Base-by-base conservation (phyloP, 2,329 filamentous ascomycete species). In the Diaporthe sp. region DNA sequence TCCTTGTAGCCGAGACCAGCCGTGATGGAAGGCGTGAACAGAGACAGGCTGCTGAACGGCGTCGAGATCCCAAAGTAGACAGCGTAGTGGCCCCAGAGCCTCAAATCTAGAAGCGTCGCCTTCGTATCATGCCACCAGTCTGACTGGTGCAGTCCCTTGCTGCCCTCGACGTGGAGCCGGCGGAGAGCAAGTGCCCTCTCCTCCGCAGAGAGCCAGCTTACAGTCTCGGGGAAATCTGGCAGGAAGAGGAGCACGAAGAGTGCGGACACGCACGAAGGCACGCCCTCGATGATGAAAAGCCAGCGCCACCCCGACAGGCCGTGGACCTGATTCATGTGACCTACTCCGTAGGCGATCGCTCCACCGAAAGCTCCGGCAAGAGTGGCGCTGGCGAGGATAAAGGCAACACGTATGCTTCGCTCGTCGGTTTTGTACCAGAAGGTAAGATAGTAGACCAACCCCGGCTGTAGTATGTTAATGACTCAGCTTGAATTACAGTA, bases 391-490 rank as follows among this genome's bases (percentile, higher is more conserved):
- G 92, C 89, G 74, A 94, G 92, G 1, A 95, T 88, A 75, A 93
- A 92, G 2, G 92, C 92, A 2, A 94, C 91, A 4, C 93, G 89
- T 22, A 94, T 83, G 38, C 92, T 92, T 9, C 93, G 87, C 82
- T 95, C 92, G 30, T 89, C 87, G 77, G 91, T 91, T 64, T 88
- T 91, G 80, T 95, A 95, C 87, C 93, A 94, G 76, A 94, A 90
- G 0, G 92, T 94, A 55, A 95, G 84, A 77, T 94, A 94, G 82
- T 91, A 78, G 1, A 77, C 76, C 54, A 77, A 22, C 6, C 76
- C 86, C 55, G 86, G 81, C 64, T 68, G 15, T 7, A 30, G 78
- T 86, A 83, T 75, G 42, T 57, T 33, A 68, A 4, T 7, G 4
- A 33, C 25, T 35, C n/a, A n/a, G n/a, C n/a, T n/a, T n/a, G n/a